These are phyloP conservation scores for Hypomontagnella submonticulosa DNA, from an alignment of 495 filamentous ascomycete genomes.

Conservation along the genomic window DNA sequence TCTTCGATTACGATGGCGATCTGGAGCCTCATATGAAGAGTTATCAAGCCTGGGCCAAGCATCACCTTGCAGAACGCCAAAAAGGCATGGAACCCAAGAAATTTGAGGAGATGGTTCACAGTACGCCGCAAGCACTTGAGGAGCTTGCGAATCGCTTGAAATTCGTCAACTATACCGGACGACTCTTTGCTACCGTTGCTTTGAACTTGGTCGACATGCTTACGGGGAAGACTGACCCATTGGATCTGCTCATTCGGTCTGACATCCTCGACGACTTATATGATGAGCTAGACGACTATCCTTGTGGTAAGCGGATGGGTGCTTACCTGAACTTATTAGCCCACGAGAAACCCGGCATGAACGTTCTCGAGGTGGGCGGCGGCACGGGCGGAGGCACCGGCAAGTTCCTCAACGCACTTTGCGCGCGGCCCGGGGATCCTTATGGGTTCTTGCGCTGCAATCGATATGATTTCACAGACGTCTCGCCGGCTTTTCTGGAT, in stretches of 20 bases:
- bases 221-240: not conserved
- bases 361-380: constrained; percentile 58
- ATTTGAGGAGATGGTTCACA: not conserved
- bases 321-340: constrained; percentile 38
- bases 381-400: constrained; percentile 51
- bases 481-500: constrained; percentile 61
- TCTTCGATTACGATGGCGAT: not conserved
- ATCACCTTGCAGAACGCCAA: not conserved
- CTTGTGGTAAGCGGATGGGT: too few relatives aligned
- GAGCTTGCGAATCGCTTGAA: not conserved
- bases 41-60: not conserved
- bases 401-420: constrained; percentile 28
- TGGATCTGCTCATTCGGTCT: not conserved
- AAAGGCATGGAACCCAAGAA: not conserved
- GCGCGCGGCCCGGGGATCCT: constrained; percentile 7
- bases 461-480: constrained; percentile 62
- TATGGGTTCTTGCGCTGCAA: constrained; percentile 16
- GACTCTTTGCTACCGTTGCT: not conserved
- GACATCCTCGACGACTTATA: not conserved
- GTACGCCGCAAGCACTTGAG: not conserved
- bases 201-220: not conserved
- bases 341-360: constrained; percentile 52
- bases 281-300: not conserved
- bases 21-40: not conserved
- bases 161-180: not conserved